Evolutionary conservation across 495 filamentous ascomycete genomes (phyloP), one percentile per base, ranked within the genome.

Genomic region (Aspergillus hancockii): DNA sequence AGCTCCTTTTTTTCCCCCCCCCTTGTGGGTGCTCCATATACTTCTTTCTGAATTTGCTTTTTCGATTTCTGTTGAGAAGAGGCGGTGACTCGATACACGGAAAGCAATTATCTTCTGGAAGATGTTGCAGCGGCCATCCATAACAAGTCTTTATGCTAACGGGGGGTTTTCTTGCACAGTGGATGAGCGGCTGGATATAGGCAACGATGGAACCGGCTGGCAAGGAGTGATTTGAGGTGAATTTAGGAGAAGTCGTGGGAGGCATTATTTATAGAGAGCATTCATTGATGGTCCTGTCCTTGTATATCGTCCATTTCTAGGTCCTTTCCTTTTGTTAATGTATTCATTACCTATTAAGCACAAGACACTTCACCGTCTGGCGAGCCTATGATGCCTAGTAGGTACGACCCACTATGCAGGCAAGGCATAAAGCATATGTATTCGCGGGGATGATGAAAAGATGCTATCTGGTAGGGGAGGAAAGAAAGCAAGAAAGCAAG

Each of bases 241-340:
- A 51, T 46, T 10, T n/a, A 23, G 38, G 16, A 52, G 30, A 10
- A 49, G 21, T 36, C 30, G 10, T 13, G 28, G n/a, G 21, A 22
- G 40, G 51, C 21, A 30, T 25, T 46, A 51, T 36, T 46, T 51
- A 61, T 66, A 61, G 57, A 64, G 55, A 58, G 31, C 49, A 60
- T 60, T 23, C 8, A 22, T 23, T 60, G 51, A 54, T 58, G 51
- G 41, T 60, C 57, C 55, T 63, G 41, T 60, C 57, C 55, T 63
- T 28, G 61, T 66, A 61, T 57, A 63, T 66, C 41, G 58, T 63
- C 62, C 55, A 66, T 68, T 69, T 62, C 60, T 67, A 69, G 68
- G 67, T 71, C 67, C 63, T 65, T 68, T 71, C 67, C 61, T 65
- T 73, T 71, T 71, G 63, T 72, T 64, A 70, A 70, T 74, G 71